Conservation (phyloP, 176 grass and related monocot genomes). For the Musa schizocarpa region DNA sequence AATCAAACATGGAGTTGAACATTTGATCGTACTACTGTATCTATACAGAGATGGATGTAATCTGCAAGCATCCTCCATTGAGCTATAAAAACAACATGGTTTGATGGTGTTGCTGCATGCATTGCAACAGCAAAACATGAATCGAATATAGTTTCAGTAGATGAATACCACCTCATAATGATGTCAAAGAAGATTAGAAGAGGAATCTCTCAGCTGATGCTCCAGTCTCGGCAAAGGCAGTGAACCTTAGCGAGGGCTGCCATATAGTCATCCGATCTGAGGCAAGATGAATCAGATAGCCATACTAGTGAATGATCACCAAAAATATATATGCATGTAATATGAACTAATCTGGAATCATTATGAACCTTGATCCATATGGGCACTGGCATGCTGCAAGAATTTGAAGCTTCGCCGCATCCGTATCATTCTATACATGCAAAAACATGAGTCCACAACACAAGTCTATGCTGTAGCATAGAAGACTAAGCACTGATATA, state of each 20-base stretch:
- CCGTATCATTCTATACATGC: constrained; percentile 20
- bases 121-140: neutral
- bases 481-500: too few species aligned
- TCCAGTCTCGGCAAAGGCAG: constrained; percentile 61
- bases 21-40: too few species aligned
- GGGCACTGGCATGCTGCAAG: constrained; percentile 65
- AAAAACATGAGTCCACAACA: neutral
- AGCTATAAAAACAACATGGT: too few species aligned
- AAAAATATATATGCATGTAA: neutral
- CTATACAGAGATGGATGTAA: too few species aligned
- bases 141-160: neutral
- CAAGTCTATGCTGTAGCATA: too few species aligned
- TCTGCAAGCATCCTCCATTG: too few species aligned
- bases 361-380: constrained; percentile 71
- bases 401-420: constrained; percentile 51
- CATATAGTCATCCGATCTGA: constrained; percentile 86
- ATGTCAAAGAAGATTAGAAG: neutral
- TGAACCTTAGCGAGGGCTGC: constrained; percentile 74
- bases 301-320: neutral
- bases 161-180: neutral
- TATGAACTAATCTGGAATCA: neutral
- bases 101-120: neutral
- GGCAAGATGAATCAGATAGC: constrained; percentile 11
- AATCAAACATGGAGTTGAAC: too few species aligned
- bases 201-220: constrained; percentile 18